These are phyloP conservation scores for Furcasterigmium furcatum DNA, from an alignment of 2,329 filamentous ascomycete species.

Conservation along the genomic window DNA sequence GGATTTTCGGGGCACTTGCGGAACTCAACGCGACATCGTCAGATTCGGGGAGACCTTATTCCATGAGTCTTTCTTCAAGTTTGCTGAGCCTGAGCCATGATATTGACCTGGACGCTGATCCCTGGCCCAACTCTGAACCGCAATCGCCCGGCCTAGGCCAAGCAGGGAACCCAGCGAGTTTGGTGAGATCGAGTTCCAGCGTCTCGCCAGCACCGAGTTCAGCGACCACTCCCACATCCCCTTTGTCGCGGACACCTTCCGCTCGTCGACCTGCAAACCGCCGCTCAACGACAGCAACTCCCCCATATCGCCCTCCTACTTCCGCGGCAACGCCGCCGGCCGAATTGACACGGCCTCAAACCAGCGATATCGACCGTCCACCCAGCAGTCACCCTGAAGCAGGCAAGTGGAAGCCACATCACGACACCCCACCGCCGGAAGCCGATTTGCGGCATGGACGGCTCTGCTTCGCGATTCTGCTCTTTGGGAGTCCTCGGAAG, in stretches of 20 bases:
- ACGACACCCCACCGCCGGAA: slow-evolving; percentile 40
- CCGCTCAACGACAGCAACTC: neutral
- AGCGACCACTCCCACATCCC: neutral
- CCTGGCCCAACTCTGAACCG: neutral
- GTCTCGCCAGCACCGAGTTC: neutral
- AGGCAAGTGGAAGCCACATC: slow-evolving; percentile 54
- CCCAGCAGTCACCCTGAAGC: slow-evolving; percentile 12
- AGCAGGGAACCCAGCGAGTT: neutral
- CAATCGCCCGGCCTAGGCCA: neutral
- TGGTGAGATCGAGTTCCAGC: neutral
- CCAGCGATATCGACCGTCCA: neutral
- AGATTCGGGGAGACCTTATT: neutral
- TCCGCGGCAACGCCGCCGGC: neutral
- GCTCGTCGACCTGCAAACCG: neutral
- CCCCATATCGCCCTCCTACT: neutral
- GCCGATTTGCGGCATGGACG: slow-evolving; percentile 58
- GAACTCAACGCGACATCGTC: neutral
- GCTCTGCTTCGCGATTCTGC: slow-evolving; percentile 55
- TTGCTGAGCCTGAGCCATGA: neutral
- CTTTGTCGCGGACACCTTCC: neutral
- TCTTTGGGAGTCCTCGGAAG: slow-evolving; percentile 55
- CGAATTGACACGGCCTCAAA: neutral
- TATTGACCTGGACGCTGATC: neutral
- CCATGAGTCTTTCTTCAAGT: neutral
- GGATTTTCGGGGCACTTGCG: neutral